Evolutionary conservation across 1,284 basidiomycete genomes (phyloP).

Genomic region (Cryptococcus jaspeensis): DNA sequence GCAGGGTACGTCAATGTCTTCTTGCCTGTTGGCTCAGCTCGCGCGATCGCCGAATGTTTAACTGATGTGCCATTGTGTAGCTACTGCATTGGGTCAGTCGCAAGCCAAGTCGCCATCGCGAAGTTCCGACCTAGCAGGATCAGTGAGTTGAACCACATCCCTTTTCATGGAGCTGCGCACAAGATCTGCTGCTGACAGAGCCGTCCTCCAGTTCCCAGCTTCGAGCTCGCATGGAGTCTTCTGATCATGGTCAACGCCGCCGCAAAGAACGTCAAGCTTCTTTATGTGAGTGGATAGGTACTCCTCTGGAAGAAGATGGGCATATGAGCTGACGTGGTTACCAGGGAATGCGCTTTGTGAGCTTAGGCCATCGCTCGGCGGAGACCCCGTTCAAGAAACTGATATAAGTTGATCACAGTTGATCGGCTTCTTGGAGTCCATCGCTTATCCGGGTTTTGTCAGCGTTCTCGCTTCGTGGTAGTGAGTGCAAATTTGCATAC

Average conservation of each 20-base stretch:
- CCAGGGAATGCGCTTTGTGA: constrained; percentile 8
- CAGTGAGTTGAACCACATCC: not conserved
- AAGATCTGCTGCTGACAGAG: not conserved
- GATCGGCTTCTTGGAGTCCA: constrained; percentile 9
- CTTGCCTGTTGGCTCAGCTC: no score
- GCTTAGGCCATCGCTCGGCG: not conserved
- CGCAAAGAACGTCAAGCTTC: constrained; percentile 9
- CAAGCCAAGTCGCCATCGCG: constrained; percentile 5
- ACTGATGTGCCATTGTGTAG: no score
- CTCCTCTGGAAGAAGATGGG: not conserved
- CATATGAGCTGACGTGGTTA: not conserved
- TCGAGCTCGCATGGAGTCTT: constrained; percentile 9
- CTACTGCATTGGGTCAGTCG: constrained; percentile 5
- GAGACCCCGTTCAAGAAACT: not conserved
- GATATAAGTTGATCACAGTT: not conserved
- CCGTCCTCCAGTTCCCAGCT: constrained; percentile 2
- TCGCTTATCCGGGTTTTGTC: constrained; percentile 11
- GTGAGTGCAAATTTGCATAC: not conserved
- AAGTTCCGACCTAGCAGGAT: constrained; percentile 5
- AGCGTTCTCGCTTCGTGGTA: constrained; percentile 10
- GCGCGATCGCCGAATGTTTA: no score
- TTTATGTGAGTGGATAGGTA: constrained; percentile 3
- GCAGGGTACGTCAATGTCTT: not conserved
- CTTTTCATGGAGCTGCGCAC: no score
- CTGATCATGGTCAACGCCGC: constrained; percentile 9